Conservation (phyloP, 2,329 filamentous ascomycete genomes). For the Fonsecaea pedrosoi region DNA sequence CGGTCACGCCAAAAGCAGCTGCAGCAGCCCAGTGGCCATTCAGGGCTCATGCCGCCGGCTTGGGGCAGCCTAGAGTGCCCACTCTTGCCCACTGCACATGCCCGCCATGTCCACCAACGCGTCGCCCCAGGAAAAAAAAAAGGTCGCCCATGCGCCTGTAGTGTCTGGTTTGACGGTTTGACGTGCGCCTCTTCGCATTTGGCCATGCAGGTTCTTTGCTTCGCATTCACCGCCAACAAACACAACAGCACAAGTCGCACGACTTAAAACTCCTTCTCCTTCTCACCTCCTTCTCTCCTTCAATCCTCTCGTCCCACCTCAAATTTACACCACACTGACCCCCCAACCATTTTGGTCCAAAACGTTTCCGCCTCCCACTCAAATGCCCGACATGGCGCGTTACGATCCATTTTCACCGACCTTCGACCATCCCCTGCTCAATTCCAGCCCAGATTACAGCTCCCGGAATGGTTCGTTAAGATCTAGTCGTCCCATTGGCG, state of each 20-base stretch:
- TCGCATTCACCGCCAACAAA: constrained; percentile 31
- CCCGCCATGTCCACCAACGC: constrained; percentile 21
- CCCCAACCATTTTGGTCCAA: background rate
- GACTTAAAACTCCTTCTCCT: constrained; percentile 8
- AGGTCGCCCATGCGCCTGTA: constrained; percentile 19
- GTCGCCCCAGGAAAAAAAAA: constrained; percentile 16
- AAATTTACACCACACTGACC: background rate
- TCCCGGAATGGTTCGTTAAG: constrained; percentile 35
- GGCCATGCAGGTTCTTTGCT: constrained; percentile 5
- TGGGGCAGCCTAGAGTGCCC: constrained; percentile 1
- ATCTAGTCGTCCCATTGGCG: constrained; percentile 34
- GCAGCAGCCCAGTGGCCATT: constrained; percentile 1
- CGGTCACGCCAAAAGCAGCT: constrained; percentile 8
- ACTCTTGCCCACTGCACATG: constrained; percentile 12
- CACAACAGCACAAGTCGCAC: constrained; percentile 7
- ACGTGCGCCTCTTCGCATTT: constrained; percentile 7
- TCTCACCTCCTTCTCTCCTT: constrained; percentile 1
- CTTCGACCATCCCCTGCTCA: constrained; percentile 39
- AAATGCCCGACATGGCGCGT: constrained; percentile 41
- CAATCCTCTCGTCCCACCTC: constrained; percentile 9
- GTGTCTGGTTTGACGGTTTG: constrained; percentile 5
- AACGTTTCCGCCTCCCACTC: constrained; percentile 6
- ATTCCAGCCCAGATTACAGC: constrained; percentile 40
- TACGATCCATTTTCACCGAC: constrained; percentile 40
- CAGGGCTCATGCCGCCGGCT: background rate